Base-by-base conservation (phyloP, 768 basidiomycete genomes). In the Podaxis sp. region DNA sequence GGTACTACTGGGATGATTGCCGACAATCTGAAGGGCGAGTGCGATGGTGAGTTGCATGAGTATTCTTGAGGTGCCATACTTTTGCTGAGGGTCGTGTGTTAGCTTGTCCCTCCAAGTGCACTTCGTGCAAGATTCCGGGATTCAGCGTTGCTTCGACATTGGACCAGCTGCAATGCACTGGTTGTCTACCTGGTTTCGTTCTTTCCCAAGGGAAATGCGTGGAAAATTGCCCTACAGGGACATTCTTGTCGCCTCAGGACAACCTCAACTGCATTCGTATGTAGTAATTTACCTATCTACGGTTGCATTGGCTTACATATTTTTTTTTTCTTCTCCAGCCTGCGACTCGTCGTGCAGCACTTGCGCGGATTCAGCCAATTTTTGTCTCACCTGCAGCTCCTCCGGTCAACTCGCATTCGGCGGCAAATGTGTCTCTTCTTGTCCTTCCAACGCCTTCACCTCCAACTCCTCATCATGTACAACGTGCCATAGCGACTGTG, bases 101-200 rank as follows among this genome's bases (percentile, higher is more conserved):
- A 94, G 91, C 82, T 58, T 94, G 94, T 69, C 92, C 92, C 6
- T 77, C 89, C 1, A 89, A 89, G 70, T 95, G 93, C 69, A 89
- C 88, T 7, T 77, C 84, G 2, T 95, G 93, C 74, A 75, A 79
- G 58, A 91, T 92, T 62, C 77, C 89, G 4, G 83, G 81, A 64
- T 95, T 95, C 70, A 87, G 69, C 62, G 78, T 80, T 10, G 82
- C 81, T 1, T 92, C 92, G 14, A 87, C 85, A 0, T 73, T 87
- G 50, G 73, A 81, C 58, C 79, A 89, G 57, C 76, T 84, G 2
- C 83, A 91, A 65, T 94, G 93, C 69, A 90, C 87, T 11, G 85
- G 79, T 1, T 95, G 93, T 71, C 68, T 95, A 37, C 85, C 90
- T 36, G 93, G 93, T 13, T 86, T 79, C 56, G 82, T 90, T 23